A percentile compares a stretch with the other conserved stretches of the same genome.
Evolutionary conservation across 2,329 filamentous ascomycete genomes (phyloP).

Genomic region (Fusarium tjaetaba): DNA sequence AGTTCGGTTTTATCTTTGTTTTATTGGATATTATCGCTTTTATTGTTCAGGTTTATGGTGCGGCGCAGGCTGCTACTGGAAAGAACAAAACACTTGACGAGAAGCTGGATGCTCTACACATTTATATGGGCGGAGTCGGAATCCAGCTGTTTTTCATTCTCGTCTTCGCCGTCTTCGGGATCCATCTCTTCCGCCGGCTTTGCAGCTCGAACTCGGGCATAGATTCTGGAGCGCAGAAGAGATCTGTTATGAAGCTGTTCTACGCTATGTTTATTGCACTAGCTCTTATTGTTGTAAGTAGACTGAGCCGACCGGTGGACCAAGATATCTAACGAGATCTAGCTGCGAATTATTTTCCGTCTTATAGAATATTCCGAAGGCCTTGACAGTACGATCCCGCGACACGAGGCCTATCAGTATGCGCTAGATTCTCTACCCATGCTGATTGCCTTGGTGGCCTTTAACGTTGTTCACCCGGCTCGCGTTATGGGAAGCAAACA

Average conservation of each 20-base stretch:
- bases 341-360: background rate
- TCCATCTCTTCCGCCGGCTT: background rate
- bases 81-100: accelerated
- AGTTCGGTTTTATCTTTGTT: background rate
- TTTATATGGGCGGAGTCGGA: background rate
- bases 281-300: background rate
- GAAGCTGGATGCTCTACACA: background rate
- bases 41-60: background rate
- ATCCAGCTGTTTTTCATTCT: background rate
- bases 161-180: background rate
- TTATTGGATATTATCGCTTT: background rate
- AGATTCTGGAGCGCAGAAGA: background rate
- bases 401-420: background rate
- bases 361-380: background rate
- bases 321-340: accelerated
- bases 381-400: background rate
- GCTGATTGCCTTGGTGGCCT: background rate
- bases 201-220: background rate
- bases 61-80: background rate
- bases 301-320: accelerated
- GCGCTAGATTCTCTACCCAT: background rate
- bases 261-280: background rate
- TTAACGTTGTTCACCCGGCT: background rate
- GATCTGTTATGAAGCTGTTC: background rate
- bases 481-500: background rate